Evolutionary conservation across 371 early-diverging fungal species (phyloP), one percentile per base, ranked within the genome.

Genomic region (Mortierella sp.): DNA sequence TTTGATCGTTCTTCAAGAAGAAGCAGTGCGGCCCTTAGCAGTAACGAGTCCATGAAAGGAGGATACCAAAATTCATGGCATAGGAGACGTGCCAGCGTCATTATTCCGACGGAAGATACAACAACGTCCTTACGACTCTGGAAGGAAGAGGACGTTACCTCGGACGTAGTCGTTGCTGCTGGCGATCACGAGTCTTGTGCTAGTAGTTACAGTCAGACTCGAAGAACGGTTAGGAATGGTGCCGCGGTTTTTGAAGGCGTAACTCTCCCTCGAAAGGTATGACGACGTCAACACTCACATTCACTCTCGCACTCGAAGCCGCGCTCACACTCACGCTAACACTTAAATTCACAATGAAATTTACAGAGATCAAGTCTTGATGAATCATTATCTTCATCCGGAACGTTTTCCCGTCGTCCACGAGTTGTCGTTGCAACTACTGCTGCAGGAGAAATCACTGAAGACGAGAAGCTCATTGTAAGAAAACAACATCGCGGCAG

Each of bases 241-340:
- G 72, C 72, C 5, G 72, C 72, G 1, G 66, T 72, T 15, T 72
- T 72, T 65, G 72, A 72, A 28, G 72, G 72, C 17, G 12, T 60
- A 0, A 7, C 32, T 15, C 23, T 48, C 48, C 32, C 55, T 24
- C 49, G 50, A 4, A 34, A 34, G 37, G 30, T 7, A 1, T 17
- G 4, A 23, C 28, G 11, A n/a, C 23, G n/a, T 21, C 37, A 19
- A 41, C 50, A 14, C 51, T 17, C 23, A 21, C 26, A 37, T 23
- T 6, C 26, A 8, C 12, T 12, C 9, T n/a, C 17, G 4, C 31
- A n/a, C n/a, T 12, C 11, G 39, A 39, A 2, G 14, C 39, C 11
- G 39, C 39, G 17, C 14, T 17, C 1, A 9, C 30, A 53, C 14
- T 7, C 39, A n/a, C n/a, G n/a, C n/a, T n/a, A n/a, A n/a, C n/a